Evolutionary conservation across 2,329 filamentous ascomycete genomes (phyloP).

Genomic region (Blastomyces gilchristii): DNA sequence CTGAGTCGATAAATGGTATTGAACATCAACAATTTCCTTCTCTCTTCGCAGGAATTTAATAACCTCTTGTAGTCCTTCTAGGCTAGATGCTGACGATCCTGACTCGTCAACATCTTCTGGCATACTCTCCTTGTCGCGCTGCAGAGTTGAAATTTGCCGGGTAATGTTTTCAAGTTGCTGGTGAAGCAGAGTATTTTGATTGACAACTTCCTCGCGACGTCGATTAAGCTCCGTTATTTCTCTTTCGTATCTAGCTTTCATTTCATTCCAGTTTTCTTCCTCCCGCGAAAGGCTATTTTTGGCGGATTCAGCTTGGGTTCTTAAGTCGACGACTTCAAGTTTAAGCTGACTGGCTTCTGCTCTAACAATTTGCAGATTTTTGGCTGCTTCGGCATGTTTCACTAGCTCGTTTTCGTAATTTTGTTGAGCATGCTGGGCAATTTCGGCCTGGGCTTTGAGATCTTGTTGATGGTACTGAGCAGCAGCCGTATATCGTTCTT

Average conservation of each 20-base stretch:
- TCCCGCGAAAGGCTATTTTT: constrained; percentile 68
- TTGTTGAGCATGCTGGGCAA: constrained; percentile 84
- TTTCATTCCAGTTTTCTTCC: constrained; percentile 79
- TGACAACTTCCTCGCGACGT: constrained; percentile 70
- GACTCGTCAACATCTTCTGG: constrained; percentile 44
- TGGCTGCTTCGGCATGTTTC: constrained; percentile 92
- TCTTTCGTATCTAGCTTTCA: constrained; percentile 67
- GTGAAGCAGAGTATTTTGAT: constrained; percentile 85
- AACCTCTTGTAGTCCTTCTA: constrained; percentile 75
- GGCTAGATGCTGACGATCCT: constrained; percentile 44
- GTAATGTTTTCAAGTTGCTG: constrained; percentile 77
- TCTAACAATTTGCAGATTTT: constrained; percentile 67
- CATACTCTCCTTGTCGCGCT: constrained; percentile 57
- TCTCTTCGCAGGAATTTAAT: constrained; percentile 86
- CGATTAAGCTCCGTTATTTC: constrained; percentile 71
- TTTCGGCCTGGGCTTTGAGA: constrained; percentile 83
- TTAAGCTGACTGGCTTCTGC: constrained; percentile 73
- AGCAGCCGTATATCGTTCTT: constrained; percentile 66
- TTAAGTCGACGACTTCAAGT: constrained; percentile 62
- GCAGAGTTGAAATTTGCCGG: constrained; percentile 65
- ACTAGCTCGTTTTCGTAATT: constrained; percentile 91
- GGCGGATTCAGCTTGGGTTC: constrained; percentile 74
- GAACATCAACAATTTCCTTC: constrained; percentile 97
- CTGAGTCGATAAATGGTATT: constrained; percentile 78
- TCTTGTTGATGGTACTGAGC: constrained; percentile 82